Evolutionary conservation across 1,284 basidiomycete species (phyloP), one percentile per base, ranked within the genome.

Genomic region (Cutaneotrichosporon sp.): DNA sequence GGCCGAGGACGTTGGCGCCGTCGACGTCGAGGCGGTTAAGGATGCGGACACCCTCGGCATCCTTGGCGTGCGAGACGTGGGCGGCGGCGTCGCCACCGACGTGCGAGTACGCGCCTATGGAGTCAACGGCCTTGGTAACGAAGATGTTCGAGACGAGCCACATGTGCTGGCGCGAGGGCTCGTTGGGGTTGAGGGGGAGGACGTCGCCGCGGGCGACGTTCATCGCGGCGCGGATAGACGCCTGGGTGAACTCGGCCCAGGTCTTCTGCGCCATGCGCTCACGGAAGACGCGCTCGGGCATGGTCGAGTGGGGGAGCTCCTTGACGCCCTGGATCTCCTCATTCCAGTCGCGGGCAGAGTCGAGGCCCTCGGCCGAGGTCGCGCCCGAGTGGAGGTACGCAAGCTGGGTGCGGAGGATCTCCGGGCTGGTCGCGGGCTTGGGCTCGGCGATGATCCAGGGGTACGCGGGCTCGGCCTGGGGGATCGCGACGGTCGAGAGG

Each of bases 1-100:
- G 81, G 38, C 92, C 92, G 34, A 95, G 82, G 50, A 88, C 85
- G 77, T 89, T 92, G 62, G 85, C 85, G 25, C 92, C 92, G 70
- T 94, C 91, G 53, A 93, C 69, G 64, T 85, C 84, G 60, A 84
- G 76, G 62, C 81, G 81, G 75, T 84, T 83, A 64, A 85, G 78
- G 29, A 81, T 66, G 60, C 79, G 78, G 70, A 85, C 81, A 55
- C 83, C 84, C 52, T 77, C 76, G n/a, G 83, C 80, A 66, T 86
- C 84, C 76, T 86, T 86, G 69, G 80, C 81, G 38, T 84, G 83
- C 9, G 83, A 83, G 56, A 82, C 81, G 56, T 82, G 81, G 27
- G 83, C 83, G 6, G 84, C 84, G 50, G 82, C 84, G 67, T 84
- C 81, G n/a, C 83, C 84, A 36, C 84, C 84, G 51, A 84, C 71